Evolutionary conservation across 2,329 filamentous ascomycete genomes (phyloP), one percentile per base, ranked within the genome.

Genomic region (Fusarium nurragi): DNA sequence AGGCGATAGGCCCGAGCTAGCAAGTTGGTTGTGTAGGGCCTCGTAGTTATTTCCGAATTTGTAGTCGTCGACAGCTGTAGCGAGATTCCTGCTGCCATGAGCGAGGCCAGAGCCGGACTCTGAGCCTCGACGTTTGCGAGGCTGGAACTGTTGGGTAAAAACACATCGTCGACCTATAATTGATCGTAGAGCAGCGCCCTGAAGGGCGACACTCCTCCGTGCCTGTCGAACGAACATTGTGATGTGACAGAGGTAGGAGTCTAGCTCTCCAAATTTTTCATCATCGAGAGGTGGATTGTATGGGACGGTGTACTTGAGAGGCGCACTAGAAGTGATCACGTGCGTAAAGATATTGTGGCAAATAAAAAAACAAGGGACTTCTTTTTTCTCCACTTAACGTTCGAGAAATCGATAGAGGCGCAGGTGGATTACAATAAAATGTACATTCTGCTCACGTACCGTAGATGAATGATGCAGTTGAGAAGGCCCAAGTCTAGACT

Each of bases 31-130:
- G 14, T 64, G 60, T n/a, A 67, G 26, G n/a, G 60, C 48, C 21
- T 28, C 62, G 22, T 75, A 77, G 2, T 70, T 28, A 13, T 74
- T 56, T 6, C 50, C 69, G 30, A 77, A 66, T 16, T 72, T 73
- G 60, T 72, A 76, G 51, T 80, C 78, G 11, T 80, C 77, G 8
- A 81, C 76, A 4, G 78, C 78, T 6, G 79, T 81, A 32, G 79
- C 79, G 11, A 81, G 73, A 25, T 45, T 75, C 12, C 79, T 73
- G 7, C 79, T 73, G 7, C 72, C 73, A 6, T 75, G 73, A 7
- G 36, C n/a, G 12, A 51, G 40, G 8, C 50, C 55, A 32, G 58
- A 51, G 39, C 57, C 55, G 9, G 69, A 59, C 13, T 73, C 69
- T 21, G 70, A 63, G n/a, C 56, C 64, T 28, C 67, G 68, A n/a